Conservation (phyloP, 2,329 filamentous ascomycete species). For the Aspergillus quadricinctus region DNA sequence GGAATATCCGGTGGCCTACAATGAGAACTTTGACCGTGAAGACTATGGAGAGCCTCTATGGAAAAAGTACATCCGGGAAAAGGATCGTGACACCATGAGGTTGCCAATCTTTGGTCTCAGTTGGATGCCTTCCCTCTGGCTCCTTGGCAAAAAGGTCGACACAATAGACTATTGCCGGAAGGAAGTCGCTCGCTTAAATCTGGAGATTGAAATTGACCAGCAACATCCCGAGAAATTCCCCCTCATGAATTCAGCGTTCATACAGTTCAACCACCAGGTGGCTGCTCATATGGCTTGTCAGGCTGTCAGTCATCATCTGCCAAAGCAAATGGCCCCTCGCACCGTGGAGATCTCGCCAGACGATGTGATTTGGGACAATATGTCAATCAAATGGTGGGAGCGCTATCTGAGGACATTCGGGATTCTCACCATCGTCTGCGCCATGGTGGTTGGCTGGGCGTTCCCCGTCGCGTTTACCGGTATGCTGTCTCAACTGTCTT, state of each 20-base stretch:
- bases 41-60: constrained; percentile 65
- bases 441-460: constrained; percentile 83
- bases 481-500: constrained; percentile 70
- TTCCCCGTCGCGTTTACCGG: constrained; percentile 87
- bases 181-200: constrained; percentile 79
- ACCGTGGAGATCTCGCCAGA: constrained; percentile 89
- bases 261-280: constrained; percentile 97
- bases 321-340: constrained; percentile 87
- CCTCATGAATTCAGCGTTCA: constrained; percentile 92
- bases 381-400: constrained; percentile 94
- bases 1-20: constrained; percentile 60
- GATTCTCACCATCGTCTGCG: constrained; percentile 62
- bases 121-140: constrained; percentile 75
- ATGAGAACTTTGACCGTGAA: constrained; percentile 58
- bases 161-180: constrained; percentile 87
- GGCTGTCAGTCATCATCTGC: constrained; percentile 81
- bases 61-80: constrained; percentile 76
- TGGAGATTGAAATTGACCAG: constrained; percentile 90
- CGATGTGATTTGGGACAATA: constrained; percentile 95
- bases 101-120: constrained; percentile 58
- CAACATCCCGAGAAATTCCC: constrained; percentile 79
- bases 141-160: constrained; percentile 86
- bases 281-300: constrained; percentile 98
- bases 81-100: constrained; percentile 79
- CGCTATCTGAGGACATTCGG: constrained; percentile 68